phyloP scores from a whole-genome alignment of 768 basidiomycete genomes.

The Imleria badia region DNA sequence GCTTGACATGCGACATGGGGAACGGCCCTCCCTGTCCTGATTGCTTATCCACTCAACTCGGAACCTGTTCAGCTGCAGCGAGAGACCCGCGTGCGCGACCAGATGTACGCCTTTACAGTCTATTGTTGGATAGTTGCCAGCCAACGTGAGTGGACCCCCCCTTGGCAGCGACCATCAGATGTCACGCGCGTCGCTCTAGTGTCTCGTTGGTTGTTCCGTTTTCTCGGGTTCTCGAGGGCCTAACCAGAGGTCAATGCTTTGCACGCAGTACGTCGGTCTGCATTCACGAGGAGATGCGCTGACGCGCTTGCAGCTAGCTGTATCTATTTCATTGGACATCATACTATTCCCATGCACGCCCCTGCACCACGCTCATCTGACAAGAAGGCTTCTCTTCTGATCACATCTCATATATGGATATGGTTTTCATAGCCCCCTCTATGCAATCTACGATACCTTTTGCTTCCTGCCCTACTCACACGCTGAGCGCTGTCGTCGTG shows the following conservation, averaged over 20 bases:
- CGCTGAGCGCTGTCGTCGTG: not conserved
- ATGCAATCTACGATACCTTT: conserved; percentile 24
- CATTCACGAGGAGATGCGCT: not conserved
- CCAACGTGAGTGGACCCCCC: conserved; percentile 23
- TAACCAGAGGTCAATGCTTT: conserved; percentile 14
- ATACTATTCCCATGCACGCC: conserved; percentile 24
- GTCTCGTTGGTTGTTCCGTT: conserved; percentile 22
- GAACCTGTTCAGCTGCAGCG: conserved; percentile 22
- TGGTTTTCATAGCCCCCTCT: not conserved
- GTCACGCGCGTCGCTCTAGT: conserved; percentile 15
- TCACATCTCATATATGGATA: conserved; percentile 7
- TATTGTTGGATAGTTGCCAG: conserved; percentile 23
- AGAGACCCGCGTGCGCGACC: conserved; percentile 9
- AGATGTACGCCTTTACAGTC: conserved; percentile 10
- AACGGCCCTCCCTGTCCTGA: conserved; percentile 11
- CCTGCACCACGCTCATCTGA: conserved; percentile 17
- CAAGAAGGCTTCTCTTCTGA: conserved; percentile 6
- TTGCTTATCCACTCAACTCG: conserved; percentile 24
- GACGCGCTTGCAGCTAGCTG: conserved; percentile 2
- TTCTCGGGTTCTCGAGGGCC: conserved; percentile 26
- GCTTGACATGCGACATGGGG: conserved; percentile 11
- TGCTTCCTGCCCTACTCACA: not conserved
- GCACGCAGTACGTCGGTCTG: conserved; percentile 8
- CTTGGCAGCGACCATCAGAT: not conserved
- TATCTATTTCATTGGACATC: conserved; percentile 22